Percentiles rank a stretch among this genome's conserved stretches.
Evolutionary conservation across 2,329 filamentous ascomycete species (phyloP).

Genomic region (Trichoderma sp.): DNA sequence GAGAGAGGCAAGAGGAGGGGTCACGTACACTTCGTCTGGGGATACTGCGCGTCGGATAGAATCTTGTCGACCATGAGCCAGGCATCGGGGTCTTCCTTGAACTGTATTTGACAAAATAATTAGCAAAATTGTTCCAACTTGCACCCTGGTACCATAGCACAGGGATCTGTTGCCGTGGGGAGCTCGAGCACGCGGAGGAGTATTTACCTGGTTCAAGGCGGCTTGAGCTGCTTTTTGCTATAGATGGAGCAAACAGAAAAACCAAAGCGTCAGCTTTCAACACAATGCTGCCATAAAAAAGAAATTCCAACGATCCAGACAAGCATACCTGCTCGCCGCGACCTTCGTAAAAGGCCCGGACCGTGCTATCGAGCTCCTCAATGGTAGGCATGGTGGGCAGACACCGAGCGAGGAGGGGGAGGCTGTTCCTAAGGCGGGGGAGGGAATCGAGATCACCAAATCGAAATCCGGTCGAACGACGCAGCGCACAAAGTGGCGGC

Average conservation of each 20-base stretch:
- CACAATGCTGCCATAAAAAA: background rate
- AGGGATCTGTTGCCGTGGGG: background rate
- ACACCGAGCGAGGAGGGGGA: constrained; percentile 30
- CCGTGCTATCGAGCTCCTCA: constrained; percentile 92
- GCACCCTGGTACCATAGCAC: background rate
- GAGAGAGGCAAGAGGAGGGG: background rate
- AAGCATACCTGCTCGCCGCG: constrained; percentile 82
- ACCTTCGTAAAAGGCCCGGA: constrained; percentile 96
- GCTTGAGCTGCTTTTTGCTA: constrained; percentile 97
- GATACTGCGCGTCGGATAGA: constrained; percentile 86
- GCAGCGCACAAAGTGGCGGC: constrained; percentile 32
- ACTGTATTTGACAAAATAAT: constrained; percentile 56
- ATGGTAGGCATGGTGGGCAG: constrained; percentile 67
- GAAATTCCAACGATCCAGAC: background rate
- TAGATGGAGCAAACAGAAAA: constrained; percentile 37
- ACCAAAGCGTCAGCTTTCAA: constrained; percentile 42
- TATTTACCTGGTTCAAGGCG: constrained; percentile 82
- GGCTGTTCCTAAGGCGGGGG: constrained; percentile 25
- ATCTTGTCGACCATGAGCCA: constrained; percentile 99
- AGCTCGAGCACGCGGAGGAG: constrained; percentile 26
- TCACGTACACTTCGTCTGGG: constrained; percentile 89
- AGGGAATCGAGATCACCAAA: constrained; percentile 31
- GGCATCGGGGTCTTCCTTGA: constrained; percentile 98
- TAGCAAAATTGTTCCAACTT: background rate
- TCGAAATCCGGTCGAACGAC: constrained; percentile 31